phyloP scores from a whole-genome alignment of 768 basidiomycete species.

The Mycena alexandri region DNA sequence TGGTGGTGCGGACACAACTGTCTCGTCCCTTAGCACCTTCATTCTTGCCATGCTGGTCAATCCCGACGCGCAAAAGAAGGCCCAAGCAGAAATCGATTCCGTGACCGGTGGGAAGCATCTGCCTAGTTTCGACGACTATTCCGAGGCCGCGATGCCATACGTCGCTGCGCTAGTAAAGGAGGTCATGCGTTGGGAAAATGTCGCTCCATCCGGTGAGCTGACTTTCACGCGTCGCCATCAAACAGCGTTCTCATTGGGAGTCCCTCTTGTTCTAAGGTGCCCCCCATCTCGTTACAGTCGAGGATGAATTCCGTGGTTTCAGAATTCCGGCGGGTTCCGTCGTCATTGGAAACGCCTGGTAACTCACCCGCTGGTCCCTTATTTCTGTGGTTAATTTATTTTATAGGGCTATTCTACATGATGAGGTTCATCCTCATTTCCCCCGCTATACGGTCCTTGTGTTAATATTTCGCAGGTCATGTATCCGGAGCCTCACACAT shows the following conservation, averaged over 20 bases:
- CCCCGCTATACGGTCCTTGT: background rate
- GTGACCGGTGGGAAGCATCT: background rate
- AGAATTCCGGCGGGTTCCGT: background rate
- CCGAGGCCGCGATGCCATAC: slow-evolving; percentile 9
- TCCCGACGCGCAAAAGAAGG: slow-evolving; percentile 41
- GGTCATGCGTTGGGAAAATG: slow-evolving; percentile 13
- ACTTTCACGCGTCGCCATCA: background rate
- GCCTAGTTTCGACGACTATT: background rate
- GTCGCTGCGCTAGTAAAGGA: slow-evolving; percentile 12
- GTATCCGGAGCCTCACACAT: slow-evolving; percentile 9
- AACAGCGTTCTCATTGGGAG: background rate
- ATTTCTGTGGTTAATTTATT: background rate
- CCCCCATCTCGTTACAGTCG: background rate
- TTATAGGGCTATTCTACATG: background rate
- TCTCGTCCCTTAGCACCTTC: slow-evolving; percentile 34
- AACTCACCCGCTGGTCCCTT: background rate
- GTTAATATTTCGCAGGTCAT: background rate
- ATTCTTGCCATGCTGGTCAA: slow-evolving; percentile 43
- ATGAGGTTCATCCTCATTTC: background rate
- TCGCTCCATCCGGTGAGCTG: slow-evolving; percentile 5
- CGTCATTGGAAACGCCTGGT: background rate
- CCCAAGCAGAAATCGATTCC: slow-evolving; percentile 43
- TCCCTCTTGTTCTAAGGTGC: background rate
- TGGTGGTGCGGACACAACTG: slow-evolving; percentile 31
- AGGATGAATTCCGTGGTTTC: background rate